These are phyloP conservation scores for Begonia fuchsioides DNA, from an alignment of 306 rosid genomes.

Conservation along the genomic window DNA sequence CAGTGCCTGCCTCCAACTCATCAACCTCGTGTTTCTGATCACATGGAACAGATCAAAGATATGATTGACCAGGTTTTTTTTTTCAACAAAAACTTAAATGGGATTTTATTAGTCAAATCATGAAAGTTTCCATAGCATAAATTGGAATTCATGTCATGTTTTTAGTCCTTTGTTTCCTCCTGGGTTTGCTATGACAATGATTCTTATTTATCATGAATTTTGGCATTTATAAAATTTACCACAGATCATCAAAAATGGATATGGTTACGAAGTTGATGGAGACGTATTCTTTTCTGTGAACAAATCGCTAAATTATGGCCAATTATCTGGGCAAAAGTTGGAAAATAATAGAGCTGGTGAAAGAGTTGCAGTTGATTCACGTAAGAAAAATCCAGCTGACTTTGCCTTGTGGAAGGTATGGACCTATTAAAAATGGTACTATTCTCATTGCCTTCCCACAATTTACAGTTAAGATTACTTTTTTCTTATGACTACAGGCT, in stretches of 20 bases:
- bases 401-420: conserved; percentile 90
- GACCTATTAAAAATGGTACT: conserved; percentile 8
- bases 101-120: too few relatives aligned
- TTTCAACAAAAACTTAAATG: too few relatives aligned
- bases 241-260: conserved; percentile 72
- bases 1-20: conserved; percentile 69
- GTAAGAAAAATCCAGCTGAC: conserved; percentile 83
- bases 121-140: too few relatives aligned
- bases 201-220: too few relatives aligned
- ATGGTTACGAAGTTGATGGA: conserved; percentile 66
- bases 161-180: too few relatives aligned
- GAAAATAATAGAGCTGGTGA: conserved; percentile 85
- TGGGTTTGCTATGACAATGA: too few relatives aligned
- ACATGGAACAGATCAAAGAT: conserved; percentile 71
- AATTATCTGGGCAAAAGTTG: conserved; percentile 68
- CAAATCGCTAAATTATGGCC: conserved; percentile 61
- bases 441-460: neutral
- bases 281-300: conserved; percentile 91
- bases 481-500: conserved; percentile 37
- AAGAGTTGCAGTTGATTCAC: conserved; percentile 69
- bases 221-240: too few relatives aligned
- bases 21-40: conserved; percentile 85
- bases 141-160: too few relatives aligned
- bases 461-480: conserved; percentile 3
- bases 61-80: conserved; percentile 53